Evolutionary conservation across 2,329 filamentous ascomycete genomes (phyloP).

Genomic region (Phyllosticta paracitricarpa): DNA sequence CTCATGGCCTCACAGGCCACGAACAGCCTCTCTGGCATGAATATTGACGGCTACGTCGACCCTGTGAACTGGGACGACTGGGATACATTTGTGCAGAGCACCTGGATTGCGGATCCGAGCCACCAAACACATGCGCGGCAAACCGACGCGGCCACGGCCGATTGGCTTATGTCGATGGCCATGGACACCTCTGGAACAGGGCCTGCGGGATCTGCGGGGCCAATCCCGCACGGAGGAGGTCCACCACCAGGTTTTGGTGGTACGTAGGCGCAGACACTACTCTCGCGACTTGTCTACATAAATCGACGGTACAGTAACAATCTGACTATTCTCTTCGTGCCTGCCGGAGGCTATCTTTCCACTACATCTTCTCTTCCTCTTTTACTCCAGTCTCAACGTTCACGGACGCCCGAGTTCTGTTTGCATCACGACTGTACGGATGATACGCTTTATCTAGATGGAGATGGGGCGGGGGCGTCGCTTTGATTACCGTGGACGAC

Average conservation of each 20-base stretch:
- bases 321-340: neutral
- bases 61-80: constrained; percentile 10
- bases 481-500: too few species aligned
- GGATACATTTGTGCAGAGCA: constrained; percentile 9
- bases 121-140: neutral
- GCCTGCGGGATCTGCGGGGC: neutral
- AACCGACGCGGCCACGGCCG: constrained; percentile 2
- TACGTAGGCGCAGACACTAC: too few species aligned
- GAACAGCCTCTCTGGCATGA: neutral
- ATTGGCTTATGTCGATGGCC: constrained; percentile 5
- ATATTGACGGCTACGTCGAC: constrained; percentile 2
- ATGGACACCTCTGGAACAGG: neutral
- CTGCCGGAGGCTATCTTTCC: neutral
- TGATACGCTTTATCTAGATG: neutral
- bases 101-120: constrained; percentile 2
- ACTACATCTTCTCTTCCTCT: neutral
- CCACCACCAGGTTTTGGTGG: neutral
- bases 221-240: neutral
- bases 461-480: neutral
- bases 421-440: neutral
- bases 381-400: neutral
- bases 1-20: neutral
- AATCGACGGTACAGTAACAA: neutral
- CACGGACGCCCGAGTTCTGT: neutral
- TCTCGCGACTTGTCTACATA: neutral